These are phyloP conservation scores for Boletus tomentosulus DNA, from an alignment of 768 basidiomycete genomes.

Conservation along the genomic window DNA sequence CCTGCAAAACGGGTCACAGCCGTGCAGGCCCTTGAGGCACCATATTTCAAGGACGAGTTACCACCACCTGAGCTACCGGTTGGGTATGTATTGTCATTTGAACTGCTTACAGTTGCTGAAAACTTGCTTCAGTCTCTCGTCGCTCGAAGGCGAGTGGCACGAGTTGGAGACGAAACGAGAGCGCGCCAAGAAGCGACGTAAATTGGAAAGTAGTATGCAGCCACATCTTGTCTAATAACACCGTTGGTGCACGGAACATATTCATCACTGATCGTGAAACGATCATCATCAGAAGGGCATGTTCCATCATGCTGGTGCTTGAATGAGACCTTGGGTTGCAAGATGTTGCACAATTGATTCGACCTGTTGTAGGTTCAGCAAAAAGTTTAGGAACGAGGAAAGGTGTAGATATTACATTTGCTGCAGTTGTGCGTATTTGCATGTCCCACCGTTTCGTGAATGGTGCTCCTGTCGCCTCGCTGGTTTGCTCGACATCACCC, in stretches of 20 bases:
- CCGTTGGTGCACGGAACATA: conserved; percentile 17
- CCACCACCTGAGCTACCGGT: conserved; percentile 70
- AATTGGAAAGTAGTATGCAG: conserved; percentile 48
- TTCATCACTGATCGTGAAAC: conserved; percentile 7
- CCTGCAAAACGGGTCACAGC: conserved; percentile 76
- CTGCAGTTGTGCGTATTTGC: conserved; percentile 84
- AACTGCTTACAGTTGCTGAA: conserved; percentile 4
- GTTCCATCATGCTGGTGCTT: conserved; percentile 20
- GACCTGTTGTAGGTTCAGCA: conserved; percentile 44
- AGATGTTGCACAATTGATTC: conserved; percentile 85
- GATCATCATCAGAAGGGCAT: not conserved
- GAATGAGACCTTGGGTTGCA: conserved; percentile 66
- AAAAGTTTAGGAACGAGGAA: not conserved
- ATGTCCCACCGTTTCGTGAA: conserved; percentile 96
- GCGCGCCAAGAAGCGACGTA: conserved; percentile 74
- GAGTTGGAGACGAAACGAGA: conserved; percentile 95
- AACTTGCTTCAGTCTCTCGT: conserved; percentile 52
- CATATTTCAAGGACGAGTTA: conserved; percentile 82
- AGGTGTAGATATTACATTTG: conserved; percentile 55
- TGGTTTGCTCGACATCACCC: conserved; percentile 81
- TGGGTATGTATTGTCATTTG: conserved; percentile 51
- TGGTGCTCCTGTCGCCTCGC: conserved; percentile 82
- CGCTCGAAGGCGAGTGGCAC: conserved; percentile 94
- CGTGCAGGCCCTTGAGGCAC: conserved; percentile 68
- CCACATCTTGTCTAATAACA: conserved; percentile 33